Evolutionary conservation across 2,329 filamentous ascomycete species (phyloP).

Genomic region (Coniochaeta prunicola): DNA sequence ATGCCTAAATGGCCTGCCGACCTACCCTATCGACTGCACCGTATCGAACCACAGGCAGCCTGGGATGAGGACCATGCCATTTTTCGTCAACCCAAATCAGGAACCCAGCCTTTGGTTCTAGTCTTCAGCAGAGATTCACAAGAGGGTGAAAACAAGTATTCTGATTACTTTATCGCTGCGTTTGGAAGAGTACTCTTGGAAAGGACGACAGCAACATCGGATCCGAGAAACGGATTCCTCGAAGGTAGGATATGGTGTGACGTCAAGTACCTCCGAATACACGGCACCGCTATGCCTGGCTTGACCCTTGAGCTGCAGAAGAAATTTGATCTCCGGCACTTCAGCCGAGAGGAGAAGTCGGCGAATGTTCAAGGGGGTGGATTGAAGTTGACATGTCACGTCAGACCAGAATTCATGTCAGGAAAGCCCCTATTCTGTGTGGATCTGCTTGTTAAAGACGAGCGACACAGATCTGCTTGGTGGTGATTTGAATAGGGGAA

Average conservation of each 20-base stretch:
- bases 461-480: neutral
- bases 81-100: neutral
- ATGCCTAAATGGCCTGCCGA: constrained; percentile 1
- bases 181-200: neutral
- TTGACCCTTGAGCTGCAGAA: neutral
- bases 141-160: neutral
- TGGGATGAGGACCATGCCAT: constrained; percentile 3
- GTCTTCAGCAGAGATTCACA: constrained; percentile 1
- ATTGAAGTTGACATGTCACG: neutral
- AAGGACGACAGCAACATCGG: neutral
- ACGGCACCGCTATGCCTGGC: neutral
- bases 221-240: neutral
- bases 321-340: neutral
- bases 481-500: too few species aligned
- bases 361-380: neutral
- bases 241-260: neutral
- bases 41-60: neutral
- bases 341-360: neutral
- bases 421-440: constrained; percentile 4
- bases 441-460: constrained; percentile 1
- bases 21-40: neutral
- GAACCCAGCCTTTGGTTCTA: neutral
- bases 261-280: neutral
- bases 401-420: constrained; percentile 2
- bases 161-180: neutral